A percentile compares a stretch with the other conserved stretches of the same genome.
Conservation (phyloP, 23 red algal genomes). For the Gracilaria gracilis region DNA sequence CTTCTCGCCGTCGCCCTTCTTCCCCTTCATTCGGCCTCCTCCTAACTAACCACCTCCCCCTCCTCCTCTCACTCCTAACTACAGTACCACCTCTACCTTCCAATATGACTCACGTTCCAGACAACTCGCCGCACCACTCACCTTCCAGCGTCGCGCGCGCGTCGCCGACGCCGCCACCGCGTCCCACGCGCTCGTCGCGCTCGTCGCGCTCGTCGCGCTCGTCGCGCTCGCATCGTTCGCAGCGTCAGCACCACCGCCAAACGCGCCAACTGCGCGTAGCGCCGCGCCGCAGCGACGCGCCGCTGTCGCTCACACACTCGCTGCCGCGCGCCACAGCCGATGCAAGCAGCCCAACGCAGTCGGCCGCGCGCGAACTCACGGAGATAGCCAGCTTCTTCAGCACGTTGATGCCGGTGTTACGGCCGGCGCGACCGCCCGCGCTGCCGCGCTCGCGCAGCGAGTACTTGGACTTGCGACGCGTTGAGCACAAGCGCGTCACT, state of each 20-base stretch:
- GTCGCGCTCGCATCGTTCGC: background rate
- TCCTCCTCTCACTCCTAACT: background rate
- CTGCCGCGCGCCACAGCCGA: too few species aligned
- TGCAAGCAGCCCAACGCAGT: background rate
- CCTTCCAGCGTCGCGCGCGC: background rate
- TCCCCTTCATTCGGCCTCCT: background rate
- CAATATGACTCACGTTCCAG: background rate
- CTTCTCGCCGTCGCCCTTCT: background rate
- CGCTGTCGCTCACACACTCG: background rate
- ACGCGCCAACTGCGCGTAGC: background rate
- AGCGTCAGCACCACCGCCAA: background rate
- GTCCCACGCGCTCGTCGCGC: background rate
- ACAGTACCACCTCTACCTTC: too few species aligned
- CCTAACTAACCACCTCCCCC: background rate
- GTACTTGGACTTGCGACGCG: background rate
- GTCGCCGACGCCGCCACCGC: background rate
- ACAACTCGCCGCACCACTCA: background rate
- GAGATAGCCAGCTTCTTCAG: slow-evolving; percentile 11
- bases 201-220: background rate
- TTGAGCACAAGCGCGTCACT: background rate
- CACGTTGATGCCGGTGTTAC: background rate
- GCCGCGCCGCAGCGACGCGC: slow-evolving; percentile 17
- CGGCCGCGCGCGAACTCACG: slow-evolving; percentile 3
- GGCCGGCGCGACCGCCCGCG: background rate
- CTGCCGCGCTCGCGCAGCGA: slow-evolving; percentile 9